A percentile compares a stretch with the other conserved stretches of the same genome.
These are phyloP conservation scores for Trichoderma parareesei DNA, from an alignment of 495 filamentous ascomycete species.

Conservation along the genomic window DNA sequence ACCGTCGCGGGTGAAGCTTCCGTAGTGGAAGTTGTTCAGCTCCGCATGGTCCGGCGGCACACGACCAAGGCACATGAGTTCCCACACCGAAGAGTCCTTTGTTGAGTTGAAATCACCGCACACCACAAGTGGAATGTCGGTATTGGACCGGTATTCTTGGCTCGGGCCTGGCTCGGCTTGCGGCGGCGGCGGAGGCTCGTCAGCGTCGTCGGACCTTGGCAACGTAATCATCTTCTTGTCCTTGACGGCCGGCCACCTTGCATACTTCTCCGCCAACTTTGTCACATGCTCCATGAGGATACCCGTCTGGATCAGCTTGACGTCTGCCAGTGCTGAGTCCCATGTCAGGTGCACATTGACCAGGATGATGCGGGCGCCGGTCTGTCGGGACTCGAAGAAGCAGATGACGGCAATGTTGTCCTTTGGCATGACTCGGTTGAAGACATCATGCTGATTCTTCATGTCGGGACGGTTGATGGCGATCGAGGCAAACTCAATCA, in stretches of 20 bases:
- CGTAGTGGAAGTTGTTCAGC: conserved; percentile 63
- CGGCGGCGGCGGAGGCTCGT: conserved; percentile 18
- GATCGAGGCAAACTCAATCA: conserved; percentile 83
- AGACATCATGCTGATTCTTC: conserved; percentile 91
- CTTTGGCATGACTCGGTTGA: conserved; percentile 95
- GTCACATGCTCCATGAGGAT: conserved; percentile 87
- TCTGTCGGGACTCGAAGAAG: conserved; percentile 84
- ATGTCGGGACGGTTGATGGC: conserved; percentile 91
- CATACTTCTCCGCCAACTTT: conserved; percentile 74
- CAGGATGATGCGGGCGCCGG: conserved; percentile 80
- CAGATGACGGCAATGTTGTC: conserved; percentile 88
- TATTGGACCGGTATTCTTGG: conserved; percentile 70
- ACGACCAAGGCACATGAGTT: conserved; percentile 68
- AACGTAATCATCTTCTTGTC: conserved; percentile 71
- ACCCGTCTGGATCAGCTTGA: conserved; percentile 90
- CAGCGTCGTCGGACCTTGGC: conserved; percentile 44
- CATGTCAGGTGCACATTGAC: conserved; percentile 91
- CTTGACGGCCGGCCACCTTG: conserved; percentile 61
- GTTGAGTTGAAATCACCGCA: conserved; percentile 96
- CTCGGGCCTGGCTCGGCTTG: conserved; percentile 42
- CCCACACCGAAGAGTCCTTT: conserved; percentile 75
- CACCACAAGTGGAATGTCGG: conserved; percentile 82
- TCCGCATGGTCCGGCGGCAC: conserved; percentile 69
- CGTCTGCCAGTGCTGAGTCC: conserved; percentile 83
- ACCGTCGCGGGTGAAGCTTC: conserved; percentile 82